Base-by-base conservation (phyloP, 2,329 filamentous ascomycete species). In the Pseudogymnoascus sp. region DNA sequence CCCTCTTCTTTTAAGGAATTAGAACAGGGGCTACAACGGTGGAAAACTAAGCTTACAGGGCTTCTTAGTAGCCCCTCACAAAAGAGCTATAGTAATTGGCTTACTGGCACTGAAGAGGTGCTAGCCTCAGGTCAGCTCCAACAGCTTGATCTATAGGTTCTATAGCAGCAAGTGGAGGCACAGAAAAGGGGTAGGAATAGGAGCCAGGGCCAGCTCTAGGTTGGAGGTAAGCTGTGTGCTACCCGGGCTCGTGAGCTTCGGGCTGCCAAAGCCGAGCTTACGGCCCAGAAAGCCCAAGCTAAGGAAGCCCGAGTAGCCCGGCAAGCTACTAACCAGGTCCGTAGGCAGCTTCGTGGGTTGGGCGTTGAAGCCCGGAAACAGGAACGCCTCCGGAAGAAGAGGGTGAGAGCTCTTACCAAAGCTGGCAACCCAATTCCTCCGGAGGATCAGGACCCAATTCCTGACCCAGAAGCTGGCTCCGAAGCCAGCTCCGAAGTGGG, bases 31-130 rank as follows among this genome's bases (percentile, higher is more conserved):
- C 21, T 21, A 21, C 21, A 21, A 3, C 21, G 21, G 21, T 21
- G 3, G 21, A 21, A 21, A 21, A 3, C 21, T 21, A 21, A 21
- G 21, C 21, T 21, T 21, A 21, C 21, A 4, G 75, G 10, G 33
- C 33, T 36, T 36, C 4, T 36, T 2, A 36, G 33, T 11, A 36
- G 33, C 33, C 33, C 33, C 8, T 36, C 33, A 9, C 33, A 36
- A 11, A 36, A 36, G 33, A 36, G 33, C 33, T 36, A 36, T 11
- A 3, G 1, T 1, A 36, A 36, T 4, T 36, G 8, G 33, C 2
- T 2, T 36, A 10, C 8, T 36, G 33, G 33, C 33, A 36, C 33
- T 10, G 33, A 36, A 36, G 33, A 36, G 33, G 33, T 36, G 33
- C 3, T 36, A 3, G 33, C 10, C 33, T 36, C 33, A 36, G 33